Base-by-base conservation (phyloP, 768 basidiomycete species). In the Boletellus sp. region DNA sequence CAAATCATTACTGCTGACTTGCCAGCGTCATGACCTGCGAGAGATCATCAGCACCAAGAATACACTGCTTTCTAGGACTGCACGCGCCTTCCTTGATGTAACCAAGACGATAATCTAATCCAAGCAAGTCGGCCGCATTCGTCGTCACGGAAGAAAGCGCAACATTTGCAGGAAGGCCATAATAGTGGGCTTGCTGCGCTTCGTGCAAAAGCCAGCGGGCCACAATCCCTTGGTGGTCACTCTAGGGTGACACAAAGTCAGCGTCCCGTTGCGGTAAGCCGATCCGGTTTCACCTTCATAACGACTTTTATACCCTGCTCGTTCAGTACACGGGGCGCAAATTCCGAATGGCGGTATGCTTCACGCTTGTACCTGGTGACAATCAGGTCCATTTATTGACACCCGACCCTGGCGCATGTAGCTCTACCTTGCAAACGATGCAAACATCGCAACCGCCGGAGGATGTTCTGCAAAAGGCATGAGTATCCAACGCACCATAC, bases 31-130 rank as follows among this genome's bases (percentile, higher is more conserved):
- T 81, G 87, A 6, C 87, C 86, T 76, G 52, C 17, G 33, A 47
- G 13, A 44, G 13, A 10, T 16, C 48, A 42, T 57, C 42, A 42
- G 23, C 39, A 33, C 47, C 19, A 17, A 47, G 19, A 33, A 43
- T 10, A 47, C 39, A 43, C 28, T 15, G 0, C 13, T 33, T 34
- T 39, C 6, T 17, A 19, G 4, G 33, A 31, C 13, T 42, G 28
- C 5, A 51, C 63, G 35, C 44, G 73, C 87, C 87, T 71, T 78
- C 64, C 59, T 78, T 76, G 37, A 96, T 67, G 60, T 53, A 81
- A n/a, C 94, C 94, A 54, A 96, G 74, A 23, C 94, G 81, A 64
- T 94, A 86, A 6, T 77, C 80, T 64, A 94, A 74, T 19, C 93
- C 94, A 44, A 88, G 78, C 5, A 81, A 73, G 31, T 78, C 73